phyloP scores from a whole-genome alignment of 2,329 filamentous ascomycete species.

The Raffaelea arxii region DNA sequence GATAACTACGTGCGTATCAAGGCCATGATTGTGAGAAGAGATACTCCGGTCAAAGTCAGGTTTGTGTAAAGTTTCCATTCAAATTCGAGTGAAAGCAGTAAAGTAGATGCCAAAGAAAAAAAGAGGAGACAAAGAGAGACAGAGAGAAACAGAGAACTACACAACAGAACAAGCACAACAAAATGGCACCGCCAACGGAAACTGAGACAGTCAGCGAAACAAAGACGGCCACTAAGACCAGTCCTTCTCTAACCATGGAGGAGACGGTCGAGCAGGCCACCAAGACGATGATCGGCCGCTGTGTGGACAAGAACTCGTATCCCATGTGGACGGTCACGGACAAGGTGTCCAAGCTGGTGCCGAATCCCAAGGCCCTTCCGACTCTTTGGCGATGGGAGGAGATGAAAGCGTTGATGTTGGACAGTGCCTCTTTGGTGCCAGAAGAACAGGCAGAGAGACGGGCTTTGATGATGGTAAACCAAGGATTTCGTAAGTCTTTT shows the following conservation, averaged over 20 bases:
- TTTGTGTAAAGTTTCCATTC: too few relatives aligned
- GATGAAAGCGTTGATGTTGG: conserved; percentile 16
- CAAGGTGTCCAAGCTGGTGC: not conserved
- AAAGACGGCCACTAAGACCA: not conserved
- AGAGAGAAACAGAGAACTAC: too few relatives aligned
- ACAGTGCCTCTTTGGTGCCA: conserved; percentile 16
- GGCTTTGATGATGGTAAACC: conserved; percentile 21
- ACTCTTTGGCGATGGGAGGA: conserved; percentile 16
- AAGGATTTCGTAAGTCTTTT: conserved; percentile 10
- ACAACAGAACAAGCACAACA: too few relatives aligned
- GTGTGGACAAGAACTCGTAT: conserved; percentile 1
- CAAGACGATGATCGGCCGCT: conserved; percentile 1
- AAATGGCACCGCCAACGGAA: too few relatives aligned
- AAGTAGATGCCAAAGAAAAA: too few relatives aligned
- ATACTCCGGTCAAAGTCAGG: too few relatives aligned
- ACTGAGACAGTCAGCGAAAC: too few relatives aligned
- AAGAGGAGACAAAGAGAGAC: too few relatives aligned
- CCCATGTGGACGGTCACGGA: conserved; percentile 4
- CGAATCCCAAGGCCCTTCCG: not conserved
- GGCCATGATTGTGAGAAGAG: too few relatives aligned
- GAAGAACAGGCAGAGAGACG: conserved; percentile 19
- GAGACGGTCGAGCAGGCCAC: conserved; percentile 1
- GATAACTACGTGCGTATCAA: too few relatives aligned
- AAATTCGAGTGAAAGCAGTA: too few relatives aligned
- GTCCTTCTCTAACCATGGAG: not conserved